These are phyloP conservation scores for Aspergillus eucalypticola DNA, from an alignment of 2,329 filamentous ascomycete species.

Conservation along the genomic window DNA sequence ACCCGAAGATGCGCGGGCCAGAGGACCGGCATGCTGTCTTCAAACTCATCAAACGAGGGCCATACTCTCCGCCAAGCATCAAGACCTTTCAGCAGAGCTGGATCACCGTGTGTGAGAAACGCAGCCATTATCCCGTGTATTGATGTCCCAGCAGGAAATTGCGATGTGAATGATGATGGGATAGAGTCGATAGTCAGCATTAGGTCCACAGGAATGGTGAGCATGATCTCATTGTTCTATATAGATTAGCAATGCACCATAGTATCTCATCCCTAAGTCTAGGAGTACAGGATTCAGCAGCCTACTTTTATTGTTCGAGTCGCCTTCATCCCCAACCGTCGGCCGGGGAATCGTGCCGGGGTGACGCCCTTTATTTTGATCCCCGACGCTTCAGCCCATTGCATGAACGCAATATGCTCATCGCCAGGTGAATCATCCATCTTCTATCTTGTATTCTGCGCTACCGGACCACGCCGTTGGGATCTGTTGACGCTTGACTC, in stretches of 20 bases:
- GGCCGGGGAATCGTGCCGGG: constrained; percentile 66
- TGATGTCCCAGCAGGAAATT: constrained; percentile 57
- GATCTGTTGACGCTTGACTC: neutral
- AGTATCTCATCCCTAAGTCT: too few relatives aligned
- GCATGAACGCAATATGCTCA: constrained; percentile 54
- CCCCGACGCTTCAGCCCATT: constrained; percentile 66
- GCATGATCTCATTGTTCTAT: constrained; percentile 59
- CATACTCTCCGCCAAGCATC: constrained; percentile 66
- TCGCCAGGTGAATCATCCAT: constrained; percentile 15
- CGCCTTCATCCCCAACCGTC: constrained; percentile 75
- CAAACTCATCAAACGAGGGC: constrained; percentile 63
- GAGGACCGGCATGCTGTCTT: constrained; percentile 57
- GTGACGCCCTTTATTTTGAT: constrained; percentile 67
- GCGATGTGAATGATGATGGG: constrained; percentile 53
- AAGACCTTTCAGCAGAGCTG: constrained; percentile 49
- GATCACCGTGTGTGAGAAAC: constrained; percentile 56
- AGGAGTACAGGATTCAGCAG: too few relatives aligned
- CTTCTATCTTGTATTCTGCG: neutral
- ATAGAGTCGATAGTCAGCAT: constrained; percentile 65
- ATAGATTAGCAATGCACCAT: neutral
- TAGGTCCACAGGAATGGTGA: constrained; percentile 62
- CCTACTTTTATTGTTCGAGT: constrained; percentile 63
- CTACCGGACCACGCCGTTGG: neutral
- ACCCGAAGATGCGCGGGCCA: constrained; percentile 51
- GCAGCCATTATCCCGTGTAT: constrained; percentile 72